Evolutionary conservation across 2,329 filamentous ascomycete species (phyloP), one percentile per base, ranked within the genome.

Genomic region (Aspergillus piperis): DNA sequence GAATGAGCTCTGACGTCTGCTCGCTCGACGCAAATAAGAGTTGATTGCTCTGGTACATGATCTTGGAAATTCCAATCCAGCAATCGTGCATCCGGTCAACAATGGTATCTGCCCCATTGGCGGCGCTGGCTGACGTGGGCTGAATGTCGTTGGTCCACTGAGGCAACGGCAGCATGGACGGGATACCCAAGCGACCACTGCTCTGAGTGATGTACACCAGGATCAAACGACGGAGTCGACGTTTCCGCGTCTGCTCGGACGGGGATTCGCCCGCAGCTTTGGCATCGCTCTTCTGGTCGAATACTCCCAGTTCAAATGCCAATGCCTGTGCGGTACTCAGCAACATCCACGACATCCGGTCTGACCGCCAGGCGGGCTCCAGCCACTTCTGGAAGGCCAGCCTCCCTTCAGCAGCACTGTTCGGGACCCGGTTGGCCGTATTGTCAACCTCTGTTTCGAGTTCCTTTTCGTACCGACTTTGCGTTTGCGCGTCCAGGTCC

Each of bases 281-380:
- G 76, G 68, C 87, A 73, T 93, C 90, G 60, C 90, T 91, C 65
- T 93, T 91, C 60, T 93, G 88, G 67, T 98, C 95, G 68, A 98
- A 99, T 2, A 99, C 92, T 10, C 95, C 95, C 32, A 99, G 86
- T 75, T 99, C 95, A 67, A 96, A 96, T 0, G 91, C 92, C 39
- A 98, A 81, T 1, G 92, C 90, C 81, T 94, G 90, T 13, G 92
- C 92, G 39, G 92, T 96, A 71, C 92, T 96, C 30, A 98, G 83
- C 13, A 98, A 81, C 92, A 97, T 97, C 94, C 94, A 97, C 72
- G 91, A 96, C 91, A 97, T 96, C 57, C 92, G 90, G 71, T 97
- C 94, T 65, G 90, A 92, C 68, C 94, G 85, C 92, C 94, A 97
- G 8, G 92, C 94, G 2, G 95, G 95, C 75, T 99, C 95, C 3